Evolutionary conservation across 306 rosid species (phyloP), one percentile per base, ranked within the genome.

Genomic region (Fagus sylvatica): DNA sequence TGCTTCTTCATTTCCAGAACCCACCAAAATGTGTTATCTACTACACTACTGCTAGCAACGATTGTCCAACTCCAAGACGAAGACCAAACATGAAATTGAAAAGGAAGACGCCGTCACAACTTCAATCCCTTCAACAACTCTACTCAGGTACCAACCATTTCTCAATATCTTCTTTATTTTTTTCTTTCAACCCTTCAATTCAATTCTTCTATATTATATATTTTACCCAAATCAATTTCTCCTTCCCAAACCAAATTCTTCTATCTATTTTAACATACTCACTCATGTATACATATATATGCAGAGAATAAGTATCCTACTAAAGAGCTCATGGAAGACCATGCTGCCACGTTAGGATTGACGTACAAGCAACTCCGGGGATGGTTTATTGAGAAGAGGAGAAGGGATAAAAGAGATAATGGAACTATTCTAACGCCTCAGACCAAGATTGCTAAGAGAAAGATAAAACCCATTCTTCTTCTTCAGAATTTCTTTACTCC

Each of bases 301-400:
- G 83, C 88, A 93, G 98, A 89, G 89, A 90, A 90, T 59, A 90
- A 74, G 53, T 88, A 78, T 75, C 87, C 92, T 57, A 59, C 84
- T 3, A 81, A 67, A 75, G 74, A n/a, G 19, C 76, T 74, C 3
- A 80, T 90, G 84, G 84, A 89, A 77, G 81, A 79, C 73, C 74
- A 78, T 80, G 91, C 87, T 0, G 46, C 81, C 12, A 30, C 81
- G 71, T 83, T 87, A 72, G 88, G 88, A 61, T 87, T 89, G 87
- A 85, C 85, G 48, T 77, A 69, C 85, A 87, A 84, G 87, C 91
- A 89, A 82, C 84, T 89, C 71, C 82, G 72, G 36, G 82, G 84
- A 43, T 89, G 93, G 91, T 89, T 87, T 84, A 78, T 83, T 36
- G 87, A 85, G 83, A 84, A 80, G 78, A 87, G 93, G 84, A 81